Base-by-base conservation (phyloP, 1,284 basidiomycete species). In the Phylloboletellus chloephorus region DNA sequence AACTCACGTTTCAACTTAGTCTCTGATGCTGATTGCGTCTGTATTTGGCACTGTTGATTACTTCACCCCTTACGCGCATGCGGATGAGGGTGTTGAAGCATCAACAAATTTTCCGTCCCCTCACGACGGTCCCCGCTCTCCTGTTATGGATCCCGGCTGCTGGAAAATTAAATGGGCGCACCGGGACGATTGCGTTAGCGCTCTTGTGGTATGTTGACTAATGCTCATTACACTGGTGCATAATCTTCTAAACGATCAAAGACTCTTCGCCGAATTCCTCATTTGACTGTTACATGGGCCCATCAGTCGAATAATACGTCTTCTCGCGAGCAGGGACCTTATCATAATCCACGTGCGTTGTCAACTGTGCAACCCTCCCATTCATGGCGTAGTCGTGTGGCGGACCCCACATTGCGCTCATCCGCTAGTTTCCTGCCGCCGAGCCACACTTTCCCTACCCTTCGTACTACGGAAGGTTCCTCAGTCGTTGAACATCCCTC, bases 161-260 rank as follows among this genome's bases (percentile, higher is more conserved):
- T 88, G 81, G 77, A 81, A 83, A 55, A 69, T 85, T 23, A 88
- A 88, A 56, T 88, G 82, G 81, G 67, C 69, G 21, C 74, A 83
- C 58, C 71, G 85, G 29, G 79, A 86, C 44, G 79, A 88, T 49
- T 83, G 80, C 46, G 72, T 86, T 37, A 74, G 66, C 46, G 85
- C 85, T 20, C 64, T 83, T 38, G 74, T 76, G 73, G 84, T 85
- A 57, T 47, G 66, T 57, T 28, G 23, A 11, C 30, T 32, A 7
- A 26, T 15, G 32, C 39, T 23, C 39, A 7, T 34, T 19, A 31
- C 22, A 6, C 16, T 37, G 13, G 25, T 19, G 21, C 44, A 29
- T 31, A 48, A 25, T 45, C 22, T 36, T 16, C 31, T 19, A 15
- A 22, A 25, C 39, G 5, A 37, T 35, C 21, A 15, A 49, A 88